These are phyloP conservation scores for Rossbeevera mucosa DNA, from an alignment of 768 basidiomycete species.

Conservation along the genomic window DNA sequence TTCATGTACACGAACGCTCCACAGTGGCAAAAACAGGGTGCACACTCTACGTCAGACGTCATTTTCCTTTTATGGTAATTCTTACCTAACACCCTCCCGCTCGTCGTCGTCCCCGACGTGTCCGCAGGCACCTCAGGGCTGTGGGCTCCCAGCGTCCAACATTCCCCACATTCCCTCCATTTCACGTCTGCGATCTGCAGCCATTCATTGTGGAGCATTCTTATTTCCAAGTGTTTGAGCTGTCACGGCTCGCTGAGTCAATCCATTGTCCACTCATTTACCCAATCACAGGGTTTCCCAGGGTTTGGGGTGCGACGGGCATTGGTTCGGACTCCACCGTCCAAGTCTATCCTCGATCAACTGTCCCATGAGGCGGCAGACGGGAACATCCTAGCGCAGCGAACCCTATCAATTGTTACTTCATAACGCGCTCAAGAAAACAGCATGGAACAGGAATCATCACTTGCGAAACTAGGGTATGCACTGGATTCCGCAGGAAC, in stretches of 20 bases:
- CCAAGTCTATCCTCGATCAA: not conserved
- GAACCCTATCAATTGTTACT: not conserved
- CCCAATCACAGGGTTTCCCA: not conserved
- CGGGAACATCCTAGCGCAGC: not conserved
- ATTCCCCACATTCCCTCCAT: not conserved
- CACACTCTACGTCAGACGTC: constrained; percentile 33
- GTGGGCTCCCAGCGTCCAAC: not conserved
- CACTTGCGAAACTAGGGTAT: not conserved
- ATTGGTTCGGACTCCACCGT: not conserved
- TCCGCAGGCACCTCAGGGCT: constrained; percentile 6
- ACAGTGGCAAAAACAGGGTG: constrained; percentile 35
- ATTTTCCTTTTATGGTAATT: constrained; percentile 17
- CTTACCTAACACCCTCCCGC: constrained; percentile 5
- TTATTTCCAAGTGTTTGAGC: too few relatives aligned
- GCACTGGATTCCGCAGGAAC: not conserved
- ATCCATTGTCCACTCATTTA: too few relatives aligned
- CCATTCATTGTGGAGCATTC: not conserved
- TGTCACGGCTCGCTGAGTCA: too few relatives aligned
- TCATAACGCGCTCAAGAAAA: not conserved
- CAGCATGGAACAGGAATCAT: not conserved
- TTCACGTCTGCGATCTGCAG: not conserved
- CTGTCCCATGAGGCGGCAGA: constrained; percentile 1
- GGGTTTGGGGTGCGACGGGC: constrained; percentile 3
- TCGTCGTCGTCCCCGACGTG: constrained; percentile 1
- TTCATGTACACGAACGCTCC: constrained; percentile 31